These are phyloP conservation scores for Kalmusia sp. DNA, from an alignment of 2,329 filamentous ascomycete genomes.

Conservation along the genomic window DNA sequence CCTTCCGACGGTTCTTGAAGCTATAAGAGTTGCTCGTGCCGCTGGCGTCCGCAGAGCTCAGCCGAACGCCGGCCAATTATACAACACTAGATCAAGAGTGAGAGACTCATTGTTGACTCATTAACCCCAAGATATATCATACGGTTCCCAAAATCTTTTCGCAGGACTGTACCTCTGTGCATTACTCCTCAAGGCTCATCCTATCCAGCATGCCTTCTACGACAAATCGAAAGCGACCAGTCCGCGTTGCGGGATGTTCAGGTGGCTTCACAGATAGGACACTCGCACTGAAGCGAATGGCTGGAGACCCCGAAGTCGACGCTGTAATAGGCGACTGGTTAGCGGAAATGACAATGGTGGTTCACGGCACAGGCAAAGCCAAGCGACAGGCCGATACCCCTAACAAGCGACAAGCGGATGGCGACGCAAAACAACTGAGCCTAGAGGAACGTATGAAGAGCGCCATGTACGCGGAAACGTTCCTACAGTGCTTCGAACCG, in stretches of 20 bases:
- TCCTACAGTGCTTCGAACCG: conserved; percentile 54
- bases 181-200: neutral
- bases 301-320: conserved; percentile 34
- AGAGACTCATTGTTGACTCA: no score
- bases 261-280: conserved; percentile 50
- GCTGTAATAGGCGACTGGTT: conserved; percentile 38
- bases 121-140: no score
- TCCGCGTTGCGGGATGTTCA: conserved; percentile 44
- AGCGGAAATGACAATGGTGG: conserved; percentile 39
- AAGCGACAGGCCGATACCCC: conserved; percentile 27
- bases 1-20: neutral
- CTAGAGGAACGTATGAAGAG: conserved; percentile 42
- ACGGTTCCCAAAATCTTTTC: no score
- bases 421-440: conserved; percentile 33
- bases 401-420: neutral
- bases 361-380: conserved; percentile 38
- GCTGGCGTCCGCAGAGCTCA: no score
- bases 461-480: conserved; percentile 48
- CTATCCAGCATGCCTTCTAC: neutral
- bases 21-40: no score
- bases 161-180: neutral
- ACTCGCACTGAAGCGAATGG: conserved; percentile 42
- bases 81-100: no score
- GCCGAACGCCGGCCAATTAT: no score
- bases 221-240: conserved; percentile 27